phyloP scores from a whole-genome alignment of 139 green algal species.

The Protoeuglena noctilucae region DNA sequence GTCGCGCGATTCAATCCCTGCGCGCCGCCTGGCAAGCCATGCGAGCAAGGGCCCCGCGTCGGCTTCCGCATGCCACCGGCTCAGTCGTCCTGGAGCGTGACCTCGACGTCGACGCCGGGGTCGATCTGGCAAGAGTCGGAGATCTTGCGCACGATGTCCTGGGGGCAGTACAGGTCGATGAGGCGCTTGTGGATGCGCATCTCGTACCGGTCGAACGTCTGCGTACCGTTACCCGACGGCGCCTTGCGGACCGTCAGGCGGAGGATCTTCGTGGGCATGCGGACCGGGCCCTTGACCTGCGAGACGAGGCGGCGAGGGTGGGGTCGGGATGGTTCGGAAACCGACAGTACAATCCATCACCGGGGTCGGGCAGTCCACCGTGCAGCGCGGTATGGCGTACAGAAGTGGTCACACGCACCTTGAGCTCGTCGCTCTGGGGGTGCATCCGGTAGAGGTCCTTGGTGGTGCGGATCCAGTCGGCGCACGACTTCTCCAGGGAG shows the following conservation, averaged over 20 bases:
- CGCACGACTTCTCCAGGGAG: slow-evolving; percentile 96
- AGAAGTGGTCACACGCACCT: no score
- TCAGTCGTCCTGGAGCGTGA: slow-evolving; percentile 46
- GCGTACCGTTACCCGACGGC: slow-evolving; percentile 95
- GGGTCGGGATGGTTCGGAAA: no score
- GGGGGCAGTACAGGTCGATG: slow-evolving; percentile 94
- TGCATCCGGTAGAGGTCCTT: slow-evolving; percentile 59
- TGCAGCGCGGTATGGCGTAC: no score
- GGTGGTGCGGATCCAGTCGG: slow-evolving; percentile 87
- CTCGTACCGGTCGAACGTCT: slow-evolving; percentile 95
- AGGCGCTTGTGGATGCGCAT: slow-evolving; percentile 98
- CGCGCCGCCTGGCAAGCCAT: no score
- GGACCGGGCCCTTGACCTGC: slow-evolving; percentile 93
- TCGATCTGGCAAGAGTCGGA: slow-evolving; percentile 65
- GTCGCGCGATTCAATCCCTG: no score
- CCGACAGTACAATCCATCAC: no score
- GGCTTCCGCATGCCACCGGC: no score
- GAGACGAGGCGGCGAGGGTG: no score
- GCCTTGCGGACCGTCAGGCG: slow-evolving; percentile 94
- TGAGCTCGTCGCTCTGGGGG: no score
- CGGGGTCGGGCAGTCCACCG: no score
- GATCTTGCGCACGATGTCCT: slow-evolving; percentile 99
- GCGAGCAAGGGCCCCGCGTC: no score
- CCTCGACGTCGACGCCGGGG: slow-evolving; percentile 94
- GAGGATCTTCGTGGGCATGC: slow-evolving; percentile 97